Evolutionary conservation across 176 grass and related monocot species (phyloP).

Genomic region (Themeda triandra): DNA sequence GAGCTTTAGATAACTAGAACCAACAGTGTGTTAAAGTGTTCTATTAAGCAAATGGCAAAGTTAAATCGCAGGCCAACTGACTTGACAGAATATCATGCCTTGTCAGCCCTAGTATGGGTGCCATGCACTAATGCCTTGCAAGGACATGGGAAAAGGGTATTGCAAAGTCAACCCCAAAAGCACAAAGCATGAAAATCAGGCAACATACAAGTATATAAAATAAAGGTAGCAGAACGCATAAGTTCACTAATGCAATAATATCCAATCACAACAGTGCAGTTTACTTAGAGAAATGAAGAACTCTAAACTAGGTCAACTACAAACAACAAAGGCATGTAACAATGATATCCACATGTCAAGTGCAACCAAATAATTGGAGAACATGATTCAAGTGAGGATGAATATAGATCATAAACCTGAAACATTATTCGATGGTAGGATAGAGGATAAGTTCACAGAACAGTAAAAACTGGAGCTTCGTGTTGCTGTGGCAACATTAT

Average conservation of each 20-base stretch:
- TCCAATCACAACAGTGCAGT: background rate
- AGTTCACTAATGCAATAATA: background rate
- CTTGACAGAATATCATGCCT: background rate
- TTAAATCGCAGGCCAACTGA: background rate
- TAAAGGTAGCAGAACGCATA: background rate
- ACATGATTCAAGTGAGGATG: background rate
- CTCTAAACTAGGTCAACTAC: background rate
- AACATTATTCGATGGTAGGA: background rate
- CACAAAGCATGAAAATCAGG: conserved; percentile 15
- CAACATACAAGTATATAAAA: background rate
- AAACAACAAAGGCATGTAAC: background rate
- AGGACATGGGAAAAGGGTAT: background rate
- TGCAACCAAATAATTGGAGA: background rate
- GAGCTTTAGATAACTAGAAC: background rate
- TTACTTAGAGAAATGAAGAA: background rate
- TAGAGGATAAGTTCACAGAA: background rate
- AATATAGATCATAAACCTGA: background rate
- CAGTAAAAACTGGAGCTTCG: background rate
- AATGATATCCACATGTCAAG: background rate
- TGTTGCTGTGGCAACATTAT: background rate
- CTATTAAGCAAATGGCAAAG: background rate
- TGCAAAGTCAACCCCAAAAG: background rate
- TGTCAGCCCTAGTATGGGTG: background rate
- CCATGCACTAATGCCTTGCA: background rate
- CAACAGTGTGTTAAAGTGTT: background rate